A percentile compares a stretch with the other conserved stretches of the same genome.
Evolutionary conservation across 2,329 filamentous ascomycete genomes (phyloP).

Genomic region (Penicillium sp.): DNA sequence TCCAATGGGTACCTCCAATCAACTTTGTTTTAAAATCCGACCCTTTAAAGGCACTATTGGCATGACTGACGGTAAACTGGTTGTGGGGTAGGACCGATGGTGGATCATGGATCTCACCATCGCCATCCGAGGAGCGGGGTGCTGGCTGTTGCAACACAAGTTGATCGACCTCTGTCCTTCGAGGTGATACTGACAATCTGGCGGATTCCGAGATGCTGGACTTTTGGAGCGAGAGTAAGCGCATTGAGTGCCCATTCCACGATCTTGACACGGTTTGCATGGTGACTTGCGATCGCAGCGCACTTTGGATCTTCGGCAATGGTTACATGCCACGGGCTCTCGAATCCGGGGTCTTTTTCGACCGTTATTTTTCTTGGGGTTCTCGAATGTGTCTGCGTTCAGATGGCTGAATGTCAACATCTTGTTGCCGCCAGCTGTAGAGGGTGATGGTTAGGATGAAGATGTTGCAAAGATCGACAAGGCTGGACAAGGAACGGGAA

Average conservation of each 20-base stretch:
- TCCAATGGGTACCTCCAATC: neutral
- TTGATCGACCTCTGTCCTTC: neutral
- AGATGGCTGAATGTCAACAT: slow-evolving; percentile 1
- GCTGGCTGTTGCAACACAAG: neutral
- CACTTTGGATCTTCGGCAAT: slow-evolving; percentile 13
- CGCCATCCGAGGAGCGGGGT: neutral
- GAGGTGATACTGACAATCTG: neutral
- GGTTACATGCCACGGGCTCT: slow-evolving; percentile 8
- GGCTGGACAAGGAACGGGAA: too few relatives aligned
- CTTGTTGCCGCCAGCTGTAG: neutral
- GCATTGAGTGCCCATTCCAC: slow-evolving; percentile 2
- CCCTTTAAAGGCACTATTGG: neutral
- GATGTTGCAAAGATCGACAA: neutral
- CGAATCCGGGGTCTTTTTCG: slow-evolving; percentile 11
- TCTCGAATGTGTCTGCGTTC: slow-evolving; percentile 9
- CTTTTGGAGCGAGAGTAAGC: neutral
- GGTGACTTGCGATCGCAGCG: slow-evolving; percentile 17
- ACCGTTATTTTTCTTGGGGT: slow-evolving; percentile 16
- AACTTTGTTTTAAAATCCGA: neutral
- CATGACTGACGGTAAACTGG: slow-evolving; percentile 9
- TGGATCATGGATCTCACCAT: slow-evolving; percentile 1
- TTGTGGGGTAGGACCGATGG: slow-evolving; percentile 4
- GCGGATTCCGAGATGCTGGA: neutral
- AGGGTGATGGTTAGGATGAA: neutral
- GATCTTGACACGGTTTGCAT: slow-evolving; percentile 17